These are phyloP conservation scores for Trichoderma pleuroti DNA, from an alignment of 2,329 filamentous ascomycete genomes.

Conservation along the genomic window DNA sequence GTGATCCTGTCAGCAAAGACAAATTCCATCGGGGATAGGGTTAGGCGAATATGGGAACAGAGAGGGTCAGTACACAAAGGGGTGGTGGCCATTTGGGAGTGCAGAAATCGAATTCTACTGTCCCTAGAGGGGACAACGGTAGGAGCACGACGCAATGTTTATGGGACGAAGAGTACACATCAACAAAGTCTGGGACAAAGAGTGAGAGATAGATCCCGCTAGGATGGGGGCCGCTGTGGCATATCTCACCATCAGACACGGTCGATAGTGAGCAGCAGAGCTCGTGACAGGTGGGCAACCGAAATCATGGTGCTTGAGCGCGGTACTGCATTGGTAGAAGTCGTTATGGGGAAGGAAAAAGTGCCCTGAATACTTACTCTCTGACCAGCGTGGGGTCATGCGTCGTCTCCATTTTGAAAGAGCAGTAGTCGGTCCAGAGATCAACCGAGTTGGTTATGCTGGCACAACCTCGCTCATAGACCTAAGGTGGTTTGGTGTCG, in stretches of 20 bases:
- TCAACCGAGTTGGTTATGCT: constrained; percentile 93
- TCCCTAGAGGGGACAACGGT: constrained; percentile 34
- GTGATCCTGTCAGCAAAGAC: constrained; percentile 28
- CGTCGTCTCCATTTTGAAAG: constrained; percentile 96
- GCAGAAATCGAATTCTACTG: constrained; percentile 44
- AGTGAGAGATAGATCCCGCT: constrained; percentile 62
- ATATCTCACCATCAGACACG: constrained; percentile 65
- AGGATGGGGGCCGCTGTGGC: constrained; percentile 55
- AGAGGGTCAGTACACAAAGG: constrained; percentile 58
- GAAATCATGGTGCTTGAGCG: constrained; percentile 41
- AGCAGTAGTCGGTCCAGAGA: constrained; percentile 95
- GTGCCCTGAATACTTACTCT: constrained; percentile 86
- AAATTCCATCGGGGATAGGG: constrained; percentile 24
- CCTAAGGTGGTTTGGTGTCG: constrained; percentile 49
- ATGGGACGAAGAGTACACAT: constrained; percentile 36
- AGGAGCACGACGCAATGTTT: constrained; percentile 40
- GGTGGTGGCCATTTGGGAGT: constrained; percentile 38
- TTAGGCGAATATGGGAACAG: constrained; percentile 34
- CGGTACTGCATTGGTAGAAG: constrained; percentile 44
- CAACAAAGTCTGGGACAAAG: constrained; percentile 60
- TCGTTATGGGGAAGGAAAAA: constrained; percentile 70
- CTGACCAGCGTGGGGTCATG: constrained; percentile 92
- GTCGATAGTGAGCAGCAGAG: constrained; percentile 38
- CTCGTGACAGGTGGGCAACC: constrained; percentile 33
- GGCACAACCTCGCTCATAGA: constrained; percentile 92